Base-by-base conservation (phyloP, 1,284 basidiomycete genomes). In the Wallemia hederae region DNA sequence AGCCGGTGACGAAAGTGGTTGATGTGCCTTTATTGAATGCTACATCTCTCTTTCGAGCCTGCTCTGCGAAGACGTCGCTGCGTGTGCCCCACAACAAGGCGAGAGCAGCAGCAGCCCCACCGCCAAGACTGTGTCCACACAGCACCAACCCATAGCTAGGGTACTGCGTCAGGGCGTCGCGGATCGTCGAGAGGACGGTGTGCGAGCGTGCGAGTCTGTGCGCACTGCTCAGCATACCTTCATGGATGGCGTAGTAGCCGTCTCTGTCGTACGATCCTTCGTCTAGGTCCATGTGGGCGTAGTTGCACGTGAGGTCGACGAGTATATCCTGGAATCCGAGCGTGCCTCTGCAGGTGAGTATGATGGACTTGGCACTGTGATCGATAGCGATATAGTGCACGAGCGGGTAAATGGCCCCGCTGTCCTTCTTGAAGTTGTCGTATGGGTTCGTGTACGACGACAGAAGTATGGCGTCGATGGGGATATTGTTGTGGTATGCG, bases 301-400 rank as follows among this genome's bases (percentile, higher is more conserved):
- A 76, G 29, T 70, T 69, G 67, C 74, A 75, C 0, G 73, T 75
- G 1, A 76, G 68, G 63, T 76, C 75, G 49, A 74, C 72, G n/a
- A 76, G 69, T 17, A 76, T 70, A 64, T 76, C 75, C 14, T 72
- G 73, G 0, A 76, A 67, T 0, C 72, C 71, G 25, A 58, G 56
- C n/a, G 39, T 49, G n/a, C 39, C 39, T 7, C 39, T 9, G 22
- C 39, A 49, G 39, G 39, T 49, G 64, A 74, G 64, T 17, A 74
- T 71, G 28, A 74, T 68, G 0, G 74, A 71, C 62, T 72, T 65
- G 24, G 70, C 63, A 1, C 67, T 65, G 62, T 75, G 73, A 61
- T 76, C 74, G 25, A 76, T 70, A 1, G 73, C 71, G 27, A 76
- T 69, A 61, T 71, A 73, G 65, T 72, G 70, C 14, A 74, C 71